These are phyloP conservation scores for Ilex aquifolium DNA, from an alignment of 257 asterid genomes.

Conservation along the genomic window DNA sequence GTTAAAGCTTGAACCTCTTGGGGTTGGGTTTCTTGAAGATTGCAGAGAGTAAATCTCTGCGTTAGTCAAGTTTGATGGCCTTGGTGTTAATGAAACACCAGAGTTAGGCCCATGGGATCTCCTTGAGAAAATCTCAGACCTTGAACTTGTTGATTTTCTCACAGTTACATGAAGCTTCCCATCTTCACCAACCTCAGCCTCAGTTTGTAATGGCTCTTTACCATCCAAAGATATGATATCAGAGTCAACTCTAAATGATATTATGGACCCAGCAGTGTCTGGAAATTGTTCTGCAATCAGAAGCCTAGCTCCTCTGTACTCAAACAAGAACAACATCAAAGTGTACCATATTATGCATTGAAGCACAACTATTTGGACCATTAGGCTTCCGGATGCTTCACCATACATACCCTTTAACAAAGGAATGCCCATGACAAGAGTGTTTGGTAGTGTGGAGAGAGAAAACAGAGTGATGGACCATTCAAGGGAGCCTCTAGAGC, in stretches of 20 bases:
- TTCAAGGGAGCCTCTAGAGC: conserved; percentile 40
- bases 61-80: conserved; percentile 45
- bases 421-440: conserved; percentile 52
- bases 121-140: conserved; percentile 45
- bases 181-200: conserved; percentile 46
- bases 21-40: conserved; percentile 48
- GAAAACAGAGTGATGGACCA: conserved; percentile 49
- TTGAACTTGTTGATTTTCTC: conserved; percentile 40
- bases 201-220: conserved; percentile 42
- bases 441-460: conserved; percentile 39
- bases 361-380: conserved; percentile 48
- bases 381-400: conserved; percentile 36
- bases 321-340: conserved; percentile 44
- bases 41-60: conserved; percentile 50
- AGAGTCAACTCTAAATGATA: conserved; percentile 42
- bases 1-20: conserved; percentile 44
- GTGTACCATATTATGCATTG: conserved; percentile 52
- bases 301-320: conserved; percentile 44
- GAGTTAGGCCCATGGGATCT: conserved; percentile 32
- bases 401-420: conserved; percentile 48
- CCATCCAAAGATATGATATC: conserved; percentile 45
- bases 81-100: conserved; percentile 40
- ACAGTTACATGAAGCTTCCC: conserved; percentile 48
- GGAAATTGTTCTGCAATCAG: conserved; percentile 50
- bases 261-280: conserved; percentile 36